Evolutionary conservation across 1,284 basidiomycete genomes (phyloP), one percentile per base, ranked within the genome.

Genomic region (Flammula alnicola): DNA sequence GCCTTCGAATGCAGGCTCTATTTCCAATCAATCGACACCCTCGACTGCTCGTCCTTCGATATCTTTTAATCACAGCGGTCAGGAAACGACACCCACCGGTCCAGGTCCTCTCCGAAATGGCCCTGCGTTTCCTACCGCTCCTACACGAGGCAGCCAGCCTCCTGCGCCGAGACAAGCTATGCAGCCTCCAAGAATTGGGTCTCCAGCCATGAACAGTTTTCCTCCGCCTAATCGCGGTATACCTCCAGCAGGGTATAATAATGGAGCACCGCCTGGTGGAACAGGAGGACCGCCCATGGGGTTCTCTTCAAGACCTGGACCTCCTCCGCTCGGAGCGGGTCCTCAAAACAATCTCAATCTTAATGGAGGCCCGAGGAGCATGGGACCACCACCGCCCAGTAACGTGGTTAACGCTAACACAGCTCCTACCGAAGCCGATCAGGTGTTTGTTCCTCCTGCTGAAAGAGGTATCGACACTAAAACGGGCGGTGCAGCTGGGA

Each of bases 401-500:
- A 3, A 12, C 12, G 8, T 29, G 6, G 20, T 29, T n/a, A 42
- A 32, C 14, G 46, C 35, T 16, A 32, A 25, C 20, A 40, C 33
- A 17, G 45, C 32, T 45, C 35, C 42, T 14, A 30, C 48, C n/a
- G n/a, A n/a, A 22, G 17, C 40, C 23, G 44, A 49, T 19, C 48
- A 61, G 27, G 49, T 54, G 0, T 61, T 60, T 36, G 55, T 60
- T 5, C 62, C 59, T 3, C 54, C 64, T 11, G 58, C 59, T 9
- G 67, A 68, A 48, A 50, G 57, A 11, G 70, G 77, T 32, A 76
- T 83, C 4, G 83, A 92, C 61, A 92, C 90, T 11, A 83, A 85
- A 59, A 79, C 65, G 7, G 91, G 91, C 3, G 91, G 91, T 2
- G 84, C 79, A 54, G 91, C 91, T 5, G 92, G 92, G 0, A 94